Evolutionary conservation across 2,329 filamentous ascomycete genomes (phyloP).

Genomic region (Aspergillus niger): DNA sequence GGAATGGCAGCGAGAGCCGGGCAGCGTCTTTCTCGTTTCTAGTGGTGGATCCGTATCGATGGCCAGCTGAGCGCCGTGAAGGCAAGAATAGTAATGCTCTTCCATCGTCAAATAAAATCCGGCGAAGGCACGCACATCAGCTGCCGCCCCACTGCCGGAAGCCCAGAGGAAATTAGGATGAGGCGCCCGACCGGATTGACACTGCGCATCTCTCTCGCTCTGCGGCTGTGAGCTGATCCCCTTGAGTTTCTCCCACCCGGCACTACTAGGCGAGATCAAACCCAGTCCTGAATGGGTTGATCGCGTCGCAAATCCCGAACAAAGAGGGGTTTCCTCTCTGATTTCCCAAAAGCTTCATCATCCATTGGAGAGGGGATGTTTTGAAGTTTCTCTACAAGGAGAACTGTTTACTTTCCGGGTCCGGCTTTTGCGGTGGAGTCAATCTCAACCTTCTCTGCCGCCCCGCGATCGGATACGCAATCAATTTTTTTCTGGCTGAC

Average conservation of each 20-base stretch:
- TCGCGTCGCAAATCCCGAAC: background rate
- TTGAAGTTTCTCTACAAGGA: slow-evolving; percentile 24
- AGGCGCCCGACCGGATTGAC: slow-evolving; percentile 12
- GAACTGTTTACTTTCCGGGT: slow-evolving; percentile 22
- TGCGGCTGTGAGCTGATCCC: background rate
- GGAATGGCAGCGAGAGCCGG: background rate
- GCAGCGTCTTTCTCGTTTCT: background rate
- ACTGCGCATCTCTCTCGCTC: background rate
- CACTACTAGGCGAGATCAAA: background rate
- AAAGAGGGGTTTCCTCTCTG: too few relatives aligned
- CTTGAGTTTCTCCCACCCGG: background rate
- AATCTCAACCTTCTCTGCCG: slow-evolving; percentile 12
- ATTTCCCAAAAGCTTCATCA: background rate
- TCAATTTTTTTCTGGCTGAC: background rate
- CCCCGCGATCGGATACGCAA: slow-evolving; percentile 17
- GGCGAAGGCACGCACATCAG: slow-evolving; percentile 9
- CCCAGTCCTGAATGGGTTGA: too few relatives aligned
- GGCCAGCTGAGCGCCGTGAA: slow-evolving; percentile 2
- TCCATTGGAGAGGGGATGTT: slow-evolving; percentile 12
- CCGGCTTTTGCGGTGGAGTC: slow-evolving; percentile 20
- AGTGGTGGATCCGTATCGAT: slow-evolving; percentile 4
- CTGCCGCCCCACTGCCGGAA: slow-evolving; percentile 11
- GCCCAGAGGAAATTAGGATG: slow-evolving; percentile 6
- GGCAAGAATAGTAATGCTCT: background rate
- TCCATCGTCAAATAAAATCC: background rate